phyloP scores from a whole-genome alignment of 176 grass and related monocot species.

The Secale cereale region DNA sequence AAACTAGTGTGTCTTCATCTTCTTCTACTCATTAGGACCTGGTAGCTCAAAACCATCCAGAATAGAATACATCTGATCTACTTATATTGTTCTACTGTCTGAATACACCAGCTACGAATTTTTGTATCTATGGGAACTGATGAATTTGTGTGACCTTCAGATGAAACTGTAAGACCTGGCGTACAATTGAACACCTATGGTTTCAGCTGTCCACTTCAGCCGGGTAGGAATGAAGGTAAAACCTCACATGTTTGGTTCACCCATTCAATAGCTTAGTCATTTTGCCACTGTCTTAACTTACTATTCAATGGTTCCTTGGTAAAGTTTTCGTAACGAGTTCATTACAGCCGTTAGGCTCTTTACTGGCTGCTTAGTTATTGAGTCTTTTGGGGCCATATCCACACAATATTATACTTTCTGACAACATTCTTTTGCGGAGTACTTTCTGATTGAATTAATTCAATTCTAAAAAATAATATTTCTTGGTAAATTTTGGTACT shows the following conservation, averaged over 20 bases:
- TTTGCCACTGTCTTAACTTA: background rate
- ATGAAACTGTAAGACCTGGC: background rate
- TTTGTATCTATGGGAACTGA: background rate
- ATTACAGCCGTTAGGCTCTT: background rate
- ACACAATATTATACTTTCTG: background rate
- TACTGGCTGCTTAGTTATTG: background rate
- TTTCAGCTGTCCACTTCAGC: background rate
- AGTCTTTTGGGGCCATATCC: background rate
- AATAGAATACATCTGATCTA: background rate
- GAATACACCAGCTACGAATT: background rate
- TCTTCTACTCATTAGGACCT: slow-evolving; percentile 3
- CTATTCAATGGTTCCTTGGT: background rate
- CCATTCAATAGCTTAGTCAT: background rate
- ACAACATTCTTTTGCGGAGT: background rate
- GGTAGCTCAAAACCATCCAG: background rate
- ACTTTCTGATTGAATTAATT: background rate
- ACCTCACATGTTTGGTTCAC: background rate
- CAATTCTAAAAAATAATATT: background rate
- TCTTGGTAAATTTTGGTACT: background rate
- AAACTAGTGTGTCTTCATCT: background rate
- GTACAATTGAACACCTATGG: background rate
- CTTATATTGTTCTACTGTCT: background rate
- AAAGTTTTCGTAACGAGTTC: background rate
- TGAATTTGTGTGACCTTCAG: background rate
- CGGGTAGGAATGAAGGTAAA: background rate